Conservation (phyloP, 257 asterid species). For the Nemophila menziesii region DNA sequence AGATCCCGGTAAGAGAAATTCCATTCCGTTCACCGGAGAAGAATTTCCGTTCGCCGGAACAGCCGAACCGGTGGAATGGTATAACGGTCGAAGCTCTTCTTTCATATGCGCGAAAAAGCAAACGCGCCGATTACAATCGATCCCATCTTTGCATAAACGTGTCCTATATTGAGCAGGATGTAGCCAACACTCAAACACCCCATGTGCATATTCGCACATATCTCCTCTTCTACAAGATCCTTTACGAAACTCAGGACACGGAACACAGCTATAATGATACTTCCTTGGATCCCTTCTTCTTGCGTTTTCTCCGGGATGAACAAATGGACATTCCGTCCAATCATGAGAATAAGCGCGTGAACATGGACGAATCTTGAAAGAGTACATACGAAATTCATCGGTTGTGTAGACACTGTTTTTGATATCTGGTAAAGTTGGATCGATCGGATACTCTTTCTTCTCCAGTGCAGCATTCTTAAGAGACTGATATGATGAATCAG, state of each 20-base stretch:
- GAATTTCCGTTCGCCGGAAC: constrained; percentile 55
- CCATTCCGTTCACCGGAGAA: constrained; percentile 37
- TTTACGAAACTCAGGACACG: constrained; percentile 80
- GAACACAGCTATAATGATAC: constrained; percentile 70
- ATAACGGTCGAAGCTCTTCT: constrained; percentile 74
- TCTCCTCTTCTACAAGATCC: constrained; percentile 80
- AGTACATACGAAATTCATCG: constrained; percentile 76
- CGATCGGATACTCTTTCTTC: constrained; percentile 68
- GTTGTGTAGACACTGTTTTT: constrained; percentile 71
- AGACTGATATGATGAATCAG: constrained; percentile 24
- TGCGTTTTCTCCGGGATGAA: constrained; percentile 89
- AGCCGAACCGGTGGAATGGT: constrained; percentile 67
- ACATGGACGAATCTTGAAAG: constrained; percentile 76
- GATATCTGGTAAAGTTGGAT: constrained; percentile 79
- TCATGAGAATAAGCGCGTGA: constrained; percentile 88
- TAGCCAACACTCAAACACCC: constrained; percentile 88
- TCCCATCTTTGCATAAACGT: constrained; percentile 75
- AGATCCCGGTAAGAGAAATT: constrained; percentile 53
- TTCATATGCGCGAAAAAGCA: constrained; percentile 79
- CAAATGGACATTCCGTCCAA: constrained; percentile 97
- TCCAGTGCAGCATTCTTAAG: constrained; percentile 26
- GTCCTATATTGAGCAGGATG: constrained; percentile 85
- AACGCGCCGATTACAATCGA: constrained; percentile 55
- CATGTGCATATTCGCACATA: constrained; percentile 82
- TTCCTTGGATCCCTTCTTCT: constrained; percentile 76